Conservation (phyloP, 1,139 yeast genomes). For the Candida neerlandica region DNA sequence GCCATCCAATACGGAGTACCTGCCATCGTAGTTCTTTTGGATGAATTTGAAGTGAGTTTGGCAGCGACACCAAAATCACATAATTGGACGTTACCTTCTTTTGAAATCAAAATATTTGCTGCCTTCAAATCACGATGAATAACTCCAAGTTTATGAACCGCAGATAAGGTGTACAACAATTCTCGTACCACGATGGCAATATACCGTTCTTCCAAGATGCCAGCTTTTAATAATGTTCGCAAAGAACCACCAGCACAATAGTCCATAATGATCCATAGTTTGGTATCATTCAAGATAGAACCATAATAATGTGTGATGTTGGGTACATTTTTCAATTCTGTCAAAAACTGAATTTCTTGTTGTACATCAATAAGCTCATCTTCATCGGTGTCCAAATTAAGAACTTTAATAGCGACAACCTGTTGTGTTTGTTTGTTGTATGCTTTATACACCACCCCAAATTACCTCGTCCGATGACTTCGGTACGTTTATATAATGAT, state of each 20-base stretch:
- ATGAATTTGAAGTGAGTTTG: constrained; percentile 73
- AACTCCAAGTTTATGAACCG: constrained; percentile 86
- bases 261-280: constrained; percentile 97
- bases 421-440: constrained; percentile 63
- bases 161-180: constrained; percentile 71
- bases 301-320: constrained; percentile 94
- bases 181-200: constrained; percentile 84
- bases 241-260: constrained; percentile 97
- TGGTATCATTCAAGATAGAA: constrained; percentile 80
- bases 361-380: constrained; percentile 96
- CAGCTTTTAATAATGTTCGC: constrained; percentile 84
- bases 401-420: constrained; percentile 89
- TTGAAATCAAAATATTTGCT: constrained; percentile 87
- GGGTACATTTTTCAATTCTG: constrained; percentile 81
- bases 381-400: constrained; percentile 88
- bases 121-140: constrained; percentile 96
- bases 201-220: constrained; percentile 82
- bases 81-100: constrained; percentile 85
- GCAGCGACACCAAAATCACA: constrained; percentile 99
- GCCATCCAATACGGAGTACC: constrained; percentile 99
- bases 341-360: constrained; percentile 83
- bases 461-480: constrained; percentile 93
- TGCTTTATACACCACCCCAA: constrained; percentile 95
- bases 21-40: constrained; percentile 91
- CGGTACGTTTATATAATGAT: constrained; percentile 69